Base-by-base conservation (phyloP, 805 yeast genomes). In the Nakazawaea laoshanensis region DNA sequence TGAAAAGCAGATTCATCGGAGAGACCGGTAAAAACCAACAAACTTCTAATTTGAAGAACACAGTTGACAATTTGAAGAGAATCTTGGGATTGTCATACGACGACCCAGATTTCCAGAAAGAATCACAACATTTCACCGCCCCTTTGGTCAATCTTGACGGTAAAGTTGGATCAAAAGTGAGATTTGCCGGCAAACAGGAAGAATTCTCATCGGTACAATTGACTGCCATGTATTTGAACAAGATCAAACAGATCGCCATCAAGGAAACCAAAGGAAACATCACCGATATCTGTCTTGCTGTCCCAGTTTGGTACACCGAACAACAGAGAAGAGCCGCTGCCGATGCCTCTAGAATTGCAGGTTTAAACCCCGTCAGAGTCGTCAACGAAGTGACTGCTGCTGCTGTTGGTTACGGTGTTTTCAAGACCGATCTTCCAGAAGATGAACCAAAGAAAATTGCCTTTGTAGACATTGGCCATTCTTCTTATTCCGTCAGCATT, bases 341-440 rank as follows among this genome's bases (percentile, higher is more conserved):
- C 40, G 97, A 92, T 57, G 96, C 98, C 38, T 89, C 95, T 53
- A 74, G 71, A 57, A 83, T 92, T 57, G 97, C 98, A 39, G 95
- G 95, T 43, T 73, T 92, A 55, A 92, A 92, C 77, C 97, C 98
- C 40, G 96, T 92, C 40, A 84, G 98, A 74, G 77, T 92, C 44
- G 95, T 92, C 49, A 92, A 92, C 61, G 99, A 92, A 60, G 80
- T 84, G 46, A 88, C 97, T 38, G 97, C 98, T 41, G 98, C 98
- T 41, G 97, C 96, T 51, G 95, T 92, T 45, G 94, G 96, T 49
- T 94, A 92, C 68, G 98, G 98, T 70, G 96, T 92, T 41, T 92
- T 92, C 81, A 88, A 92, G 75, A 74, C 83, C 45, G 96, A 89
- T 55, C 72, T 92, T 52, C 96, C 97, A 52, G 97, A 87, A 61